Evolutionary conservation across 2,329 filamentous ascomycete species (phyloP).

Genomic region (Diaporthe sp.): DNA sequence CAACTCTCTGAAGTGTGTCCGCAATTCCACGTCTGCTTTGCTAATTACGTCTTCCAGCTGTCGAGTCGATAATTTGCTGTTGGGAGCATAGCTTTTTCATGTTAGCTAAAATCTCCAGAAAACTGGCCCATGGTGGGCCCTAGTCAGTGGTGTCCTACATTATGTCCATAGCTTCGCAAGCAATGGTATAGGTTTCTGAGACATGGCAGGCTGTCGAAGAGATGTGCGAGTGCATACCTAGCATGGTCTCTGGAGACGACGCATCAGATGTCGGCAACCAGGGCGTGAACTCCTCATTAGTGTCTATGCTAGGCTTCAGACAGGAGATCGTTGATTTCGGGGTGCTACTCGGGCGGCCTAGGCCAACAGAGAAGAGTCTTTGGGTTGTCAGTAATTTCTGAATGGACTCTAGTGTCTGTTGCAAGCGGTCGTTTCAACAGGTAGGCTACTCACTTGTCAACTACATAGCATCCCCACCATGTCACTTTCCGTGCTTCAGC

Average conservation of each 20-base stretch:
- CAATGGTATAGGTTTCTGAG: conserved; percentile 43
- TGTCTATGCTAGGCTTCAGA: conserved; percentile 41
- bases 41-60: conserved; percentile 42
- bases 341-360: conserved; percentile 45
- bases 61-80: conserved; percentile 32
- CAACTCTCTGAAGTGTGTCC: conserved; percentile 41
- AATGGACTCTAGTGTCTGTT: no score
- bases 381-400: neutral
- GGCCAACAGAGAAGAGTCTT: conserved; percentile 43
- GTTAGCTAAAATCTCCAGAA: neutral
- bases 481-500: conserved; percentile 44
- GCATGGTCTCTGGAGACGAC: neutral
- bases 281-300: conserved; percentile 41
- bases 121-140: no score
- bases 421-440: no score
- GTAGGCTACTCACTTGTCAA: conserved; percentile 44
- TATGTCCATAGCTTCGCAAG: conserved; percentile 43
- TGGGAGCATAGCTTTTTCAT: neutral
- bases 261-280: conserved; percentile 40
- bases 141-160: conserved; percentile 32
- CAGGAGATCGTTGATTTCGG: conserved; percentile 43
- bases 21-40: conserved; percentile 42
- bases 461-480: conserved; percentile 46
- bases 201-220: conserved; percentile 41
- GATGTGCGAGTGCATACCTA: conserved; percentile 41